phyloP scores from a whole-genome alignment of 306 rosid genomes.

The Trifolium dubium region DNA sequence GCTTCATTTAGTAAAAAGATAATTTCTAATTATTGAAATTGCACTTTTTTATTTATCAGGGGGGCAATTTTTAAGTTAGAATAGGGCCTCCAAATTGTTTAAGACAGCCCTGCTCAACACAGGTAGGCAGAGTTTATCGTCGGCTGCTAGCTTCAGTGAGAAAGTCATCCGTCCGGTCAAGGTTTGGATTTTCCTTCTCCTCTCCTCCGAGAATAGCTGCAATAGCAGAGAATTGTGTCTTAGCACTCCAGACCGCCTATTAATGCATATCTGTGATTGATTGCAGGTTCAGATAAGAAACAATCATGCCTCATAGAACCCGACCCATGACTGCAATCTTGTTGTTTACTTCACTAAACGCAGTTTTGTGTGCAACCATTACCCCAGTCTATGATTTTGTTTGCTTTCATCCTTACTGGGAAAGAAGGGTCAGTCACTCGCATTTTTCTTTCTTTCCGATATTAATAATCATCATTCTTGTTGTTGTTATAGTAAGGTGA shows the following conservation, averaged over 20 bases:
- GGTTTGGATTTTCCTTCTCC: neutral
- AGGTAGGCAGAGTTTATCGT: no score
- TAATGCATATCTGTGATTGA: neutral
- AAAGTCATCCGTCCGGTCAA: no score
- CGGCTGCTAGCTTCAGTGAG: no score
- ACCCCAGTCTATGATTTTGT: slow-evolving; percentile 78
- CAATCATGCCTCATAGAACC: slow-evolving; percentile 71
- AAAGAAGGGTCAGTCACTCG: slow-evolving; percentile 56
- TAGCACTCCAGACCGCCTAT: neutral
- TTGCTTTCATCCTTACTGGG: slow-evolving; percentile 87
- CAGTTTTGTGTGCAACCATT: slow-evolving; percentile 63
- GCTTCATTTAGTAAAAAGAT: no score
- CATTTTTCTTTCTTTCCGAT: neutral
- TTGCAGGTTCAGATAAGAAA: slow-evolving; percentile 40
- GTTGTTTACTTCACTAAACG: slow-evolving; percentile 75
- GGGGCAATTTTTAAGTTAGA: no score
- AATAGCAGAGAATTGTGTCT: no score
- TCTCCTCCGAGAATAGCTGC: neutral
- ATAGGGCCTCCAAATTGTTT: no score
- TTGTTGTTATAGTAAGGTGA: neutral
- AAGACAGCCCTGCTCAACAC: no score
- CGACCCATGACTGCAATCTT: slow-evolving; percentile 76
- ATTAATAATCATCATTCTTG: no score
- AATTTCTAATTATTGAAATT: no score
- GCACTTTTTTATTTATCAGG: no score